These are phyloP conservation scores for Protomyces pachydermus DNA, from an alignment of 1,139 yeast species.

Conservation along the genomic window DNA sequence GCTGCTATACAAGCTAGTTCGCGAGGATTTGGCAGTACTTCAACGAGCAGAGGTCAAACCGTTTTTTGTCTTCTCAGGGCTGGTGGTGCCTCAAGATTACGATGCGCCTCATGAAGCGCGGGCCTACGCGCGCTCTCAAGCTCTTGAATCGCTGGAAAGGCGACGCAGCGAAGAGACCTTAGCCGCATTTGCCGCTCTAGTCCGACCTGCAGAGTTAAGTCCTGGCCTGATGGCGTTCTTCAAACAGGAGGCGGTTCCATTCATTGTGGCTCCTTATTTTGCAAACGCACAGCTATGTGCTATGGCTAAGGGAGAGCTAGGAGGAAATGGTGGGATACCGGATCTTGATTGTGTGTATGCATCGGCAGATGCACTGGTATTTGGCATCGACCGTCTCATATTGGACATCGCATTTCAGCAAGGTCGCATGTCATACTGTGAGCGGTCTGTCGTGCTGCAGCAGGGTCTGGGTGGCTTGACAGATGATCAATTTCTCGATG, in stretches of 20 bases:
- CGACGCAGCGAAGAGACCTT: slow-evolving; percentile 41
- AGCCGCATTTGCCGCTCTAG: slow-evolving; percentile 24
- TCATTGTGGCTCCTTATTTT: slow-evolving; percentile 74
- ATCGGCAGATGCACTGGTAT: slow-evolving; percentile 59
- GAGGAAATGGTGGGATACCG: slow-evolving; percentile 60
- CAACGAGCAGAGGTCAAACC: slow-evolving; percentile 64
- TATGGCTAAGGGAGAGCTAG: slow-evolving; percentile 55
- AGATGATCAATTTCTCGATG: slow-evolving; percentile 33
- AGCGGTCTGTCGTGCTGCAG: slow-evolving; percentile 25
- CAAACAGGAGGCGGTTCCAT: slow-evolving; percentile 55
- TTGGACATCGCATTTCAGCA: slow-evolving; percentile 38
- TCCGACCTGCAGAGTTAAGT: slow-evolving; percentile 1
- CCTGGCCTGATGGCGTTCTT: slow-evolving; percentile 36
- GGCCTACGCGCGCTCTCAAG: slow-evolving; percentile 36
- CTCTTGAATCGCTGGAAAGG: slow-evolving; percentile 41
- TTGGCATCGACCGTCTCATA: slow-evolving; percentile 56
- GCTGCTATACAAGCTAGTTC: slow-evolving; percentile 54
- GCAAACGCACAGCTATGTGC: slow-evolving; percentile 80
- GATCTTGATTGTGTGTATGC: slow-evolving; percentile 64
- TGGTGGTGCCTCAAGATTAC: slow-evolving; percentile 35
- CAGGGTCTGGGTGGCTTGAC: slow-evolving; percentile 18
- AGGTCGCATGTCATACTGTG: slow-evolving; percentile 56
- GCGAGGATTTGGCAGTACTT: slow-evolving; percentile 59
- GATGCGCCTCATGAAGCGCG: slow-evolving; percentile 18
- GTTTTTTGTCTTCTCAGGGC: slow-evolving; percentile 66